phyloP scores from a whole-genome alignment of 2,329 filamentous ascomycete genomes.

The Arthrinium puccinioides region DNA sequence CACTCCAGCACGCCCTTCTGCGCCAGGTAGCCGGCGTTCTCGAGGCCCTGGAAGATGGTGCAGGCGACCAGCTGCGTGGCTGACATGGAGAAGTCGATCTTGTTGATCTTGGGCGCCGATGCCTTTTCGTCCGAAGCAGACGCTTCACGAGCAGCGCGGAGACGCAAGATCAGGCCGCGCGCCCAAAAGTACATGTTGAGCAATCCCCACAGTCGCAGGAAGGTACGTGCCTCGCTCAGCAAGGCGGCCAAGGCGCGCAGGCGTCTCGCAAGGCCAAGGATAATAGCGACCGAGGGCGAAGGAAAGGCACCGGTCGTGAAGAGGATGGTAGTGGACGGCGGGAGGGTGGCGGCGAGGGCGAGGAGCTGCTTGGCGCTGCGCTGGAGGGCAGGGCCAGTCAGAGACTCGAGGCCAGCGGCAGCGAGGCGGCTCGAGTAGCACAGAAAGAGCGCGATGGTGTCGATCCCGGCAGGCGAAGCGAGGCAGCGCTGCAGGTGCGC shows the following conservation, averaged over 20 bases:
- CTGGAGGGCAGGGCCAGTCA: slow-evolving; percentile 51
- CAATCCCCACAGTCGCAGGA: slow-evolving; percentile 69
- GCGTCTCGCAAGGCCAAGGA: slow-evolving; percentile 41
- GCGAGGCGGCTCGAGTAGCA: slow-evolving; percentile 59
- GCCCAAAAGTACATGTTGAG: slow-evolving; percentile 67
- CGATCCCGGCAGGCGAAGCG: slow-evolving; percentile 61
- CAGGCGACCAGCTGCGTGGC: slow-evolving; percentile 63
- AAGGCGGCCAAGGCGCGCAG: slow-evolving; percentile 57
- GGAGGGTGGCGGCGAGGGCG: slow-evolving; percentile 44
- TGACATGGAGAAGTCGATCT: slow-evolving; percentile 44
- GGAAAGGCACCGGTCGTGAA: slow-evolving; percentile 28
- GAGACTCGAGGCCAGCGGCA: slow-evolving; percentile 40
- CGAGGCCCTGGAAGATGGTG: slow-evolving; percentile 66
- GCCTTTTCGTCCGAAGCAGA: slow-evolving; percentile 16
- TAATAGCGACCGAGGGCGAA: slow-evolving; percentile 30
- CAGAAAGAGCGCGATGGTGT: slow-evolving; percentile 60
- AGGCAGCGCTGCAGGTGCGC: slow-evolving; percentile 55
- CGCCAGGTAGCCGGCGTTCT: slow-evolving; percentile 76
- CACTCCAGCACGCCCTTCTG: slow-evolving; percentile 63
- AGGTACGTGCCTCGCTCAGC: slow-evolving; percentile 64
- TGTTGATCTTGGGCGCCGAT: slow-evolving; percentile 24
- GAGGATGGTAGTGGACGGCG: slow-evolving; percentile 39
- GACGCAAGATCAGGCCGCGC: slow-evolving; percentile 36
- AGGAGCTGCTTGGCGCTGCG: slow-evolving; percentile 43
- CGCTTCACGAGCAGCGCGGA: slow-evolving; percentile 16